phyloP scores from a whole-genome alignment of 2,329 filamentous ascomycete species.

The Endoconidiophora polonica region DNA sequence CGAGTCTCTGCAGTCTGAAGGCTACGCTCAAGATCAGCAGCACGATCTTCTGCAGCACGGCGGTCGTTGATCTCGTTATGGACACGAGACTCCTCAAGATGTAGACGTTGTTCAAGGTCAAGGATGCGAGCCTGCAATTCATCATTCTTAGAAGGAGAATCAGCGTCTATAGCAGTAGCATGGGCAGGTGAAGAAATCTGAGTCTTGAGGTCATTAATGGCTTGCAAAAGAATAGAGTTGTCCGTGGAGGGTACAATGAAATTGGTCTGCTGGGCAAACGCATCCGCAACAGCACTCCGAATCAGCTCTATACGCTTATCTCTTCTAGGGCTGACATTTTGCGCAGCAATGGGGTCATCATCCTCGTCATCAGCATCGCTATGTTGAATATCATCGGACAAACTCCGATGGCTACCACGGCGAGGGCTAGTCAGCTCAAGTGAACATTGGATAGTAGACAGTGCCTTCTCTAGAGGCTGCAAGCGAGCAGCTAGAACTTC shows the following conservation, averaged over 20 bases:
- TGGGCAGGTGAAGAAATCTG: constrained; percentile 27
- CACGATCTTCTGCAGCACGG: constrained; percentile 35
- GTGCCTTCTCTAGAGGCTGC: constrained; percentile 62
- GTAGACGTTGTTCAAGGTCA: constrained; percentile 41
- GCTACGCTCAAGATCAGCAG: constrained; percentile 35
- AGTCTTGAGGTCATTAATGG: constrained; percentile 43
- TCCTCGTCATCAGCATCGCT: constrained; percentile 95
- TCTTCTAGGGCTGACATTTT: constrained; percentile 59
- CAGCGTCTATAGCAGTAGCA: constrained; percentile 30
- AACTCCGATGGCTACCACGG: constrained; percentile 45
- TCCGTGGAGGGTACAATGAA: constrained; percentile 19
- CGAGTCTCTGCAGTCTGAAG: constrained; percentile 41
- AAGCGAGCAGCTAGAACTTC: constrained; percentile 60
- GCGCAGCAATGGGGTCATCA: constrained; percentile 48
- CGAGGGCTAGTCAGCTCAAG: constrained; percentile 35
- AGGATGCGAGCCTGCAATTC: constrained; percentile 43
- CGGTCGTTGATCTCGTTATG: constrained; percentile 33
- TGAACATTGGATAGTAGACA: constrained; percentile 60
- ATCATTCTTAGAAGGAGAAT: constrained; percentile 32
- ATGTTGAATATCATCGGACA: constrained; percentile 53
- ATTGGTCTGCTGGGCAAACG: constrained; percentile 42
- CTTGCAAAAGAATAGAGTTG: constrained; percentile 40
- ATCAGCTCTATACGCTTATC: constrained; percentile 76
- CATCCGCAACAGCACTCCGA: constrained; percentile 54
- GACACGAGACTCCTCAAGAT: constrained; percentile 29